These are phyloP conservation scores for Puccinellia tenuiflora DNA, from an alignment of 176 grass and related monocot genomes.

Conservation along the genomic window DNA sequence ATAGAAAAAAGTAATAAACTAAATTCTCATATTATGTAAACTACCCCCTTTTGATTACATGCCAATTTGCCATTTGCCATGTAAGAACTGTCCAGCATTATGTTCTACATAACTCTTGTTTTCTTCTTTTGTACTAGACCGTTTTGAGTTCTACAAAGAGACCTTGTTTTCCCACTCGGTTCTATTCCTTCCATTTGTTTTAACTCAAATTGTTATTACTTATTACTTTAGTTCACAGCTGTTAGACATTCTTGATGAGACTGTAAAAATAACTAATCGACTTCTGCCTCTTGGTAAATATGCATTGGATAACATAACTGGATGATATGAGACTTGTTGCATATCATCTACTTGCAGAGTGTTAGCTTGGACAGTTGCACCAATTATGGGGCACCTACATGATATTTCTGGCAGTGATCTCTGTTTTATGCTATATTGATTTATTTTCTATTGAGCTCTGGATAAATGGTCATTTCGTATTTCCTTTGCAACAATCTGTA, in stretches of 20 bases:
- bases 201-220: neutral
- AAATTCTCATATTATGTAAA: neutral
- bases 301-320: neutral
- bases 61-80: neutral
- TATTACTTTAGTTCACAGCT: neutral
- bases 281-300: neutral
- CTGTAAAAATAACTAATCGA: neutral
- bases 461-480: too few species aligned
- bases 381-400: neutral
- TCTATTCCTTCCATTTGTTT: neutral
- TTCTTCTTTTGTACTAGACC: neutral
- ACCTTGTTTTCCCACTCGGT: neutral
- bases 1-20: neutral
- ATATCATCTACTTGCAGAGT: too few species aligned
- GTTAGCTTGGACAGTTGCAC: neutral
- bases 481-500: too few species aligned
- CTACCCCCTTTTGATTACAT: neutral
- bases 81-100: neutral
- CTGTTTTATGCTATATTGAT: conserved; percentile 2
- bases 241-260: neutral
- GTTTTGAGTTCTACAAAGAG: neutral
- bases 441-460: neutral
- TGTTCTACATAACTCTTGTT: neutral
- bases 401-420: neutral
- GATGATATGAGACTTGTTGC: neutral